Base-by-base conservation (phyloP, 148 eudicot genomes). In the Nyssa sinensis region DNA sequence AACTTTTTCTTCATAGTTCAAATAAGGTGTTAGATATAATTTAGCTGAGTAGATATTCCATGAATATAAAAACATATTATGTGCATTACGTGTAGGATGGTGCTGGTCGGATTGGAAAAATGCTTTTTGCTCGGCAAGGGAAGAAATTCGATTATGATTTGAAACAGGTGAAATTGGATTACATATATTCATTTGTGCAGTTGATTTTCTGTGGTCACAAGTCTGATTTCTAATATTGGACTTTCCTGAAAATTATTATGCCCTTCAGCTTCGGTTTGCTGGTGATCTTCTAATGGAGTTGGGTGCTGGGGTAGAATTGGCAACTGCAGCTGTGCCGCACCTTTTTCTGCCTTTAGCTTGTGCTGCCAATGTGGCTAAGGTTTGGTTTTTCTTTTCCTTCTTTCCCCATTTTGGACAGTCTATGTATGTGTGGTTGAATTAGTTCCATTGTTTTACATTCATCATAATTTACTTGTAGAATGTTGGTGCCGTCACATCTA, bases 141-240 rank as follows among this genome's bases (percentile, higher is more conserved):
- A 95, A 86, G 87, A 95, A 95, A 78, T 95, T 95, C 77, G 99
- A 95, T 81, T 95, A 93, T 81, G 99, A 95, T 81, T 81, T 95
- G 60, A 95, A 95, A 81, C 99, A 95, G 89, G 99, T 95, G 78
- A 62, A 35, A 51, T 57, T 73, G 31, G 34, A 19, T 19, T 39
- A 44, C 30, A 24, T 21, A 30, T 6, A 21, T 11, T 59, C 34
- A 14, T 25, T 25, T 29, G 72, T 23, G 53, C 37, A 7, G 68
- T 57, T 17, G 51, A 17, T 19, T 49, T 69, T 73, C n/a, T 6
- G 5, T 67, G 66, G 70, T 55, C 29, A 24, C 8, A 0, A 4
- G 62, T 39, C 16, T 47, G 32, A n/a, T 25, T 65, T 64, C 12
- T 66, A 60, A 55, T 17, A 57, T 66, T 24, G 66, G 14, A 59